Conservation (phyloP, 805 yeast species). For the Yamadazyma nakazawae region DNA sequence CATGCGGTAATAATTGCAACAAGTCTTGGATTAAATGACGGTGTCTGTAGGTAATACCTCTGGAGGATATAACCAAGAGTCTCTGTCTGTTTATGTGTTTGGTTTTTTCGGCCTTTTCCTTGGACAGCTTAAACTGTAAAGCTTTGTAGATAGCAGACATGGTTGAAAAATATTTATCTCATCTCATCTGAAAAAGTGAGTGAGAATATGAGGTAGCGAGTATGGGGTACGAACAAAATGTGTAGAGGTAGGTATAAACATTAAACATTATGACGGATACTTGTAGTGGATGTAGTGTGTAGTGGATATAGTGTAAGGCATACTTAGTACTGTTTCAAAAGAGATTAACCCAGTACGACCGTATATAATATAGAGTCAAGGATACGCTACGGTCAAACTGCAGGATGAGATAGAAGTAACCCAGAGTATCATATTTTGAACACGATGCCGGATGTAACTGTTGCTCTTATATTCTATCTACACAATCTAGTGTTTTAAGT, state of each 20-base stretch:
- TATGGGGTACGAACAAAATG: not conserved
- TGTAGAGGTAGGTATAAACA: too few species aligned
- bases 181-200: conserved; percentile 9
- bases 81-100: conserved; percentile 82
- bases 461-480: not conserved
- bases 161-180: conserved; percentile 12
- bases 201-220: not conserved
- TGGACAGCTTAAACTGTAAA: conserved; percentile 43
- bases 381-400: too few species aligned
- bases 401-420: not conserved
- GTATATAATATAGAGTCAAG: too few species aligned
- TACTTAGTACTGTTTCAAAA: too few species aligned
- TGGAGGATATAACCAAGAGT: conserved; percentile 82
- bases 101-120: conserved; percentile 45
- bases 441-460: not conserved
- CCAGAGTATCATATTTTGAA: not conserved
- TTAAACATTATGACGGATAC: too few species aligned
- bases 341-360: too few species aligned
- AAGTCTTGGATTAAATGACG: conserved; percentile 89
- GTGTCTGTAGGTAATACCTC: conserved; percentile 94
- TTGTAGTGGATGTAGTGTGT: too few species aligned
- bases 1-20: conserved; percentile 79
- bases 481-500: conserved; percentile 30
- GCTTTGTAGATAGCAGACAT: conserved; percentile 49
- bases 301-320: too few species aligned